Percentiles rank a stretch among this genome's conserved stretches.
Conservation (phyloP, 148 eudicot genomes). For the Rhododendron williamsianum region DNA sequence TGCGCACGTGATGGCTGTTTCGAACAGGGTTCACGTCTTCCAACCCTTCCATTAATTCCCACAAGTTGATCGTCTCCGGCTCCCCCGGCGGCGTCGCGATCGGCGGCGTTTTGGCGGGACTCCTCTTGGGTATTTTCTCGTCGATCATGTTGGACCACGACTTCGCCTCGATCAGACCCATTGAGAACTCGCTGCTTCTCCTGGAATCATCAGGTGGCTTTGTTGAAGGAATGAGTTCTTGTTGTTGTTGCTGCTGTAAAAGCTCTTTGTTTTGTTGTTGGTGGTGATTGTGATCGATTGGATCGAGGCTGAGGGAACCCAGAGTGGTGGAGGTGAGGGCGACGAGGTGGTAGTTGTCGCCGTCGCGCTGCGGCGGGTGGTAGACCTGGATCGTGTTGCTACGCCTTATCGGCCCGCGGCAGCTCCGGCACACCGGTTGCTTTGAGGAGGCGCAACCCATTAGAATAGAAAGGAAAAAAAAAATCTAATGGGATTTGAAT, state of each 20-base stretch:
- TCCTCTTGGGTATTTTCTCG: slow-evolving; percentile 46
- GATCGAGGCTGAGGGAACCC: slow-evolving; percentile 52
- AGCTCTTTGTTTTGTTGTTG: neutral
- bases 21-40: slow-evolving; percentile 63
- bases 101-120: slow-evolving; percentile 47
- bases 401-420: slow-evolving; percentile 46
- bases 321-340: slow-evolving; percentile 69
- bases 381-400: slow-evolving; percentile 63
- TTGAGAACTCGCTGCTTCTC: slow-evolving; percentile 37
- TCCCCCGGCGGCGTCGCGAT: slow-evolving; percentile 68
- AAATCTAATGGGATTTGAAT: neutral
- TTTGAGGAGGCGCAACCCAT: slow-evolving; percentile 89
- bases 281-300: slow-evolving; percentile 8
- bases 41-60: slow-evolving; percentile 89
- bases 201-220: neutral
- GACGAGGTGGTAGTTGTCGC: slow-evolving; percentile 59
- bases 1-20: slow-evolving; percentile 31
- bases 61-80: slow-evolving; percentile 74
- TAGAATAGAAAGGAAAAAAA: neutral
- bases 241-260: neutral
- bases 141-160: slow-evolving; percentile 87
- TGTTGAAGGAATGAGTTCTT: neutral
- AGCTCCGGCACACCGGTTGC: slow-evolving; percentile 46
- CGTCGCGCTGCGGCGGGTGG: slow-evolving; percentile 41
- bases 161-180: slow-evolving; percentile 70